Evolutionary conservation across 192 early-diverging fungal species (phyloP), one percentile per base, ranked within the genome.

Genomic region (Funneliformis geosporum): DNA sequence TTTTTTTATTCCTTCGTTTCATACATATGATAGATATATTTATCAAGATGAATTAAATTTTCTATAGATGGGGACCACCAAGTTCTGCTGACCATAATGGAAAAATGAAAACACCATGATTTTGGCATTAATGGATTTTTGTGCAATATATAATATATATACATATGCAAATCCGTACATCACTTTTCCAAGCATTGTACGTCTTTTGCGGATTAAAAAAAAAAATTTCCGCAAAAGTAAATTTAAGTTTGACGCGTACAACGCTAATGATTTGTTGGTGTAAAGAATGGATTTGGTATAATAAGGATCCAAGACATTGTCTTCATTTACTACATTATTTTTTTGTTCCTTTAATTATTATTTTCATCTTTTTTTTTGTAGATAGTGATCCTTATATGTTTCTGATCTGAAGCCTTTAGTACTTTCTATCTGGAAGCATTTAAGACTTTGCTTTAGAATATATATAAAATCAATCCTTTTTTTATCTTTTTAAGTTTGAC

Each of bases 51-150:
- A 33, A 33, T 33, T 33, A 33, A 38, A 38, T 4, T 75, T 47
- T 60, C 27, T 60, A 23, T 50, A 78, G 77, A 79, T 79, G 77
- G 77, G 77, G 77, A 8, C 69, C 68, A 40, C 39, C 77, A 12
- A 39, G 38, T 79, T 33, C 77, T 11, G 50, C 77, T 33, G 77
- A 70, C 43, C 47, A 47, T 39, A 79, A 79, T 60, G 77, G 68
- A 12, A 79, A 79, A 61, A 79, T 68, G 55, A 79, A 68, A 23
- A 79, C 77, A 18, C 47, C 77, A 46, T 79, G 64, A 79, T 18
- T 16, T 38, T 40, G 28, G 38, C 33, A 8, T 65, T 28, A 65
- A 64, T 28, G 8, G 27, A 33, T 33, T 33, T 65, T 33, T 65
- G 8, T 65, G 62, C 23, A 28, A 25, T 33, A 59, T 59, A 59